These are phyloP conservation scores for Barnettozyma populi DNA, from an alignment of 805 yeast genomes.

Conservation along the genomic window DNA sequence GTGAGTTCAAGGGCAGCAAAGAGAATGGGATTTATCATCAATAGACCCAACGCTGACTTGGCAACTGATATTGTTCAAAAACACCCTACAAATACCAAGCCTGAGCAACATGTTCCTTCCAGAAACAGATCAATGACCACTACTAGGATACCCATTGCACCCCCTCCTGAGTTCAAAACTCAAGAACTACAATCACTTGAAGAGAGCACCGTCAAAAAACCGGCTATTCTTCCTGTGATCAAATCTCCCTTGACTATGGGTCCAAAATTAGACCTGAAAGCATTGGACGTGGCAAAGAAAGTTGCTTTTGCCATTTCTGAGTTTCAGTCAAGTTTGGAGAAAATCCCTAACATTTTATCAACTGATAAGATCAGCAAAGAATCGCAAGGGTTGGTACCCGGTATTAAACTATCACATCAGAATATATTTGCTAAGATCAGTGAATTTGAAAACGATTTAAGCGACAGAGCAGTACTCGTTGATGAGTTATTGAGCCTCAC, in stretches of 20 bases:
- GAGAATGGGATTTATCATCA: slow-evolving; percentile 69
- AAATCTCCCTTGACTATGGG: slow-evolving; percentile 10
- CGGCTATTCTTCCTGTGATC: slow-evolving; percentile 58
- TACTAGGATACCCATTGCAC: slow-evolving; percentile 9
- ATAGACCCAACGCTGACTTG: slow-evolving; percentile 27
- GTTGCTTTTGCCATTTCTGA: slow-evolving; percentile 59
- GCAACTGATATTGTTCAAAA: slow-evolving; percentile 24
- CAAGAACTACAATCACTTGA: not conserved
- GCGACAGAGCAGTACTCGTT: slow-evolving; percentile 18
- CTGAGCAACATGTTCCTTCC: slow-evolving; percentile 5
- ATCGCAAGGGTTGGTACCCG: slow-evolving; percentile 41
- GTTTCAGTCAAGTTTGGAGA: slow-evolving; percentile 52
- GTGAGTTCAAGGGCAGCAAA: slow-evolving; percentile 63
- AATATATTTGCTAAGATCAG: slow-evolving; percentile 53
- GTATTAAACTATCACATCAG: slow-evolving; percentile 52
- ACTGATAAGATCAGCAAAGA: slow-evolving; percentile 51
- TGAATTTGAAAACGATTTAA: slow-evolving; percentile 33
- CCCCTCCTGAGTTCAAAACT: slow-evolving; percentile 53
- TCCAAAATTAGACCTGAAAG: slow-evolving; percentile 11
- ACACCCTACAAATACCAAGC: slow-evolving; percentile 12
- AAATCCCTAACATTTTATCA: slow-evolving; percentile 51
- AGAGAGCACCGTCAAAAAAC: slow-evolving; percentile 39
- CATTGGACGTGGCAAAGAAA: slow-evolving; percentile 50
- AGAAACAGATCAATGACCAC: slow-evolving; percentile 23
- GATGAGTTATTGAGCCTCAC: slow-evolving; percentile 34